Evolutionary conservation across 306 rosid species (phyloP).

Genomic region (Vigna hirtella): DNA sequence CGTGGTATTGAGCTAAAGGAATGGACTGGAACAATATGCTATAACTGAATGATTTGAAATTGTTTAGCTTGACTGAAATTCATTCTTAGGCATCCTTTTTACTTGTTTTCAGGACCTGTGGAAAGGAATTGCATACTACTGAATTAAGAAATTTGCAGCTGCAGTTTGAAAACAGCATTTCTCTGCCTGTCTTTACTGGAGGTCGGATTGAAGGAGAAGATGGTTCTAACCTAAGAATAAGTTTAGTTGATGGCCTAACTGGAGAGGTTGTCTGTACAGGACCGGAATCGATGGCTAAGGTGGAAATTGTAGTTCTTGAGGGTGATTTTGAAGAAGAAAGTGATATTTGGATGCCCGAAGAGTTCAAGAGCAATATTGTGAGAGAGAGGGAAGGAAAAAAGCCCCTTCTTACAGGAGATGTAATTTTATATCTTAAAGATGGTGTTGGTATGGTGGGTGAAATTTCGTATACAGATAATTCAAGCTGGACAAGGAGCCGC

Average conservation of each 20-base stretch:
- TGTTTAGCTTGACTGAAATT: conserved; percentile 19
- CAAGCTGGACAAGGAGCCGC: conserved; percentile 99
- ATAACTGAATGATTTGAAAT: conserved; percentile 29
- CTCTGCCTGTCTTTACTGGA: conserved; percentile 96
- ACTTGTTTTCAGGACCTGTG: conserved; percentile 67
- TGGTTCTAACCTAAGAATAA: conserved; percentile 66
- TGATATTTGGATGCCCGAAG: conserved; percentile 80
- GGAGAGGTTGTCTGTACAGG: conserved; percentile 72
- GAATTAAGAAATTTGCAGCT: conserved; percentile 74
- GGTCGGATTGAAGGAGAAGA: conserved; percentile 97
- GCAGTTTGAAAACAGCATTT: conserved; percentile 70
- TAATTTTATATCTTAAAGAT: conserved; percentile 75
- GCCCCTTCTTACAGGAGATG: conserved; percentile 93
- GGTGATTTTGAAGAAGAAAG: conserved; percentile 97
- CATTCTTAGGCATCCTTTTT: conserved; percentile 38
- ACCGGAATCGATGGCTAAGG: conserved; percentile 85
- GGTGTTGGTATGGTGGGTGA: conserved; percentile 80
- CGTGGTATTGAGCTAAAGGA: conserved; percentile 6
- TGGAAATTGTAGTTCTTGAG: conserved; percentile 94
- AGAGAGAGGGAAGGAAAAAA: conserved; percentile 97
- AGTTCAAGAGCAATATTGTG: conserved; percentile 86
- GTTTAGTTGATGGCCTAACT: conserved; percentile 66
- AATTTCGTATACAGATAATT: conserved; percentile 93
- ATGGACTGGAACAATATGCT: conserved; percentile 22
- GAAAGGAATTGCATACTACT: conserved; percentile 59